Evolutionary conservation across 352 stramenopile species (phyloP), one percentile per base, ranked within the genome.

Genomic region (Globisporangium middletonii): DNA sequence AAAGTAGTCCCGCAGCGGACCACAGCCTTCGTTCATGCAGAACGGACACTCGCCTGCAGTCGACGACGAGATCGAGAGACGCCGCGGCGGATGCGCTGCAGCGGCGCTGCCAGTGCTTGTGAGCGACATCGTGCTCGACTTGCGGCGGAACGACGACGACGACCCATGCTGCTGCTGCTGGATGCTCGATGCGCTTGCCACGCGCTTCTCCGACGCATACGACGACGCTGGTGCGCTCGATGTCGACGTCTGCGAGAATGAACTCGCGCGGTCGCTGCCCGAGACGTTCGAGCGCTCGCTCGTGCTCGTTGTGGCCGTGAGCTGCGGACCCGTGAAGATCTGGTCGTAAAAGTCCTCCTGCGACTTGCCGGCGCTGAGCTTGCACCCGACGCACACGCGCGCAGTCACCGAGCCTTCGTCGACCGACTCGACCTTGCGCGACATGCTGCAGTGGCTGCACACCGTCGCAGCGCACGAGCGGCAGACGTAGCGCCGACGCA

Each of bases 331-430:
- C 13, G 79, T 83, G 65, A 89, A 89, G 60, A 90, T 88, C 46
- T 75, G 75, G 66, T 90, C 77, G 65, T 92, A 90, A 53, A 89
- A 92, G 60, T 92, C 82, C 55, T 89, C 79, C 41, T 88, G 75
- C 8, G 70, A 68, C 45, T 79, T 68, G 15, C 79, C 76, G 41
- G 79, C 77, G 64, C 79, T 87, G 58, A 90, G 68, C 63, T 92
- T 94, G 69, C 85, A 95, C 59, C 71, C 79, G 35, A 92, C 74
- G 61, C 85, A 95, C 59, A 93, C 84, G 55, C 85, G 83, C 61
- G 84, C 66, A 13, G 77, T 90, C 27, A 73, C 72, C 4, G 68
- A 58, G 28, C 73, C 72, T 46, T 86, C 76, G 50, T 86, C 76
- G 7, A 59, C 71, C 8, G 68, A 69, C 42, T 83, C 76, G 13